Percentiles rank a stretch among this genome's conserved stretches.
Conservation (phyloP, 495 filamentous ascomycete genomes). For the Lasiosphaeria hispida region DNA sequence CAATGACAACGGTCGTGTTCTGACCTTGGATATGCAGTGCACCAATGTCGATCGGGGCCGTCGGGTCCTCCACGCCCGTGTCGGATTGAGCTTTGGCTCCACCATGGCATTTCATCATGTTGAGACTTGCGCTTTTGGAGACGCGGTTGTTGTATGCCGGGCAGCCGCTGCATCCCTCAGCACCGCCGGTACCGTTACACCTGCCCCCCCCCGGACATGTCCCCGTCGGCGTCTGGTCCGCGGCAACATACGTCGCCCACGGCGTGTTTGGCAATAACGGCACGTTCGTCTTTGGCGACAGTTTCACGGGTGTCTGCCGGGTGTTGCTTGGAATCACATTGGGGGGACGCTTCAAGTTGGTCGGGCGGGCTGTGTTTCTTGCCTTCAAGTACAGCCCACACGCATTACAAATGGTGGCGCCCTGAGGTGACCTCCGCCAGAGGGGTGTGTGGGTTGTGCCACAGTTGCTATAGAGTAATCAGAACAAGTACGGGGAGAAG, state of each 20-base stretch:
- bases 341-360: slow-evolving; percentile 73
- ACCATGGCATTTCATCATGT: slow-evolving; percentile 49
- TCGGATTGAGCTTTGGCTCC: slow-evolving; percentile 27
- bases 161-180: slow-evolving; percentile 93
- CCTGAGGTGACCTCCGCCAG: slow-evolving; percentile 90
- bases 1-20: slow-evolving; percentile 75
- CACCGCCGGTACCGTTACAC: slow-evolving; percentile 95
- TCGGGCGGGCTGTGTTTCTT: slow-evolving; percentile 83
- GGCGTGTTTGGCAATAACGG: slow-evolving; percentile 41
- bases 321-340: slow-evolving; percentile 39
- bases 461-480: slow-evolving; percentile 70
- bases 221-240: slow-evolving; percentile 68
- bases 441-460: slow-evolving; percentile 88
- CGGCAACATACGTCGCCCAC: slow-evolving; percentile 74
- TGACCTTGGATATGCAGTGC: slow-evolving; percentile 43
- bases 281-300: slow-evolving; percentile 33
- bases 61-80: slow-evolving; percentile 33
- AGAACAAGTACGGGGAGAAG: slow-evolving; percentile 16
- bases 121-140: slow-evolving; percentile 76
- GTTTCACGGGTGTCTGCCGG: slow-evolving; percentile 36
- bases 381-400: slow-evolving; percentile 95
- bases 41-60: slow-evolving; percentile 44
- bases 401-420: slow-evolving; percentile 95
- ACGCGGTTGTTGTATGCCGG: slow-evolving; percentile 97
- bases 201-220: slow-evolving; percentile 93